Conservation (phyloP, 2,329 filamentous ascomycete species). For the Furcasterigmium furcatum region DNA sequence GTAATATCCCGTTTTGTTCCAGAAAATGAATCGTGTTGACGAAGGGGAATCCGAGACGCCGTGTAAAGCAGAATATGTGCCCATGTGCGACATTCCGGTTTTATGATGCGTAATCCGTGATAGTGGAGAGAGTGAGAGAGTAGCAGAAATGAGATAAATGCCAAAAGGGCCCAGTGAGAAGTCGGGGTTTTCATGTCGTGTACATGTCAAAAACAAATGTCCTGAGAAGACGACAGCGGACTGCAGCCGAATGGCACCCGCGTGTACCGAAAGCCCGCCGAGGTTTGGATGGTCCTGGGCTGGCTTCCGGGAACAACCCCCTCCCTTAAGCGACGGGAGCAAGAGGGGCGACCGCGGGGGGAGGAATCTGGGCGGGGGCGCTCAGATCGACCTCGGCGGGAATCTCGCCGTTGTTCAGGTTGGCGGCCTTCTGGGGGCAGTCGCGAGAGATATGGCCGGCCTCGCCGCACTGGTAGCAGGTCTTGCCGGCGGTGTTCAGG, state of each 20-base stretch:
- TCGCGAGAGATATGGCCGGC: conserved; percentile 95
- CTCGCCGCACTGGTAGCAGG: conserved; percentile 96
- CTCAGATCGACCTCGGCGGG: conserved; percentile 38
- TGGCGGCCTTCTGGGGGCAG: conserved; percentile 70
- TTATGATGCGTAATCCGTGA: conserved; percentile 5
- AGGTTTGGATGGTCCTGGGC: no score
- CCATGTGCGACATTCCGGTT: conserved; percentile 11
- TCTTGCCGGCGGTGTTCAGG: conserved; percentile 94
- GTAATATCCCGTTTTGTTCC: conserved; percentile 16
- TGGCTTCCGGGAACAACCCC: no score
- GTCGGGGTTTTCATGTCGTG: not conserved
- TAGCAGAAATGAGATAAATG: conserved; percentile 4
- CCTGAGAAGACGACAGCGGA: not conserved
- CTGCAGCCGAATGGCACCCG: not conserved
- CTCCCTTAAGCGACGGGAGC: conserved; percentile 39
- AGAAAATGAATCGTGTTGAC: conserved; percentile 19
- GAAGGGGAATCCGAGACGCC: conserved; percentile 22
- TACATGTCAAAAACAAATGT: not conserved
- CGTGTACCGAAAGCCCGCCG: not conserved
- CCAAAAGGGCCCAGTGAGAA: not conserved
- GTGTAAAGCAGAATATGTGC: conserved; percentile 13
- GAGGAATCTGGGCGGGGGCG: conserved; percentile 32
- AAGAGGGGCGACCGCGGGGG: conserved; percentile 29
- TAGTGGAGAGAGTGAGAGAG: not conserved
- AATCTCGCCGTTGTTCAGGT: conserved; percentile 43